Percentiles rank a stretch among this genome's conserved stretches.
These are phyloP conservation scores for Globisporangium canariense DNA, from an alignment of 352 stramenopile genomes.

Conservation along the genomic window DNA sequence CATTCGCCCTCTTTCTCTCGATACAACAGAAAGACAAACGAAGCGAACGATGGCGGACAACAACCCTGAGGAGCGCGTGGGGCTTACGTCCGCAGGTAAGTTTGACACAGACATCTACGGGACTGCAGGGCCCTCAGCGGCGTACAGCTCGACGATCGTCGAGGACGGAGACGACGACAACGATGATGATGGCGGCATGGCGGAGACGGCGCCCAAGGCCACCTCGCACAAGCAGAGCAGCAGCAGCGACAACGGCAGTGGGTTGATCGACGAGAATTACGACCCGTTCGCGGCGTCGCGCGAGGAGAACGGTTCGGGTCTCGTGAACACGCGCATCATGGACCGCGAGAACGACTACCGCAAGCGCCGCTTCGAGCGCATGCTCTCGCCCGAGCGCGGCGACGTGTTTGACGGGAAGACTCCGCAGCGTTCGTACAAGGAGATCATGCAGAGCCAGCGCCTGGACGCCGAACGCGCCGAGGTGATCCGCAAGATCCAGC, in stretches of 20 bases:
- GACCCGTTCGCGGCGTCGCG: slow-evolving; percentile 86
- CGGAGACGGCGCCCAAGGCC: slow-evolving; percentile 23
- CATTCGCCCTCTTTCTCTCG: too few relatives aligned
- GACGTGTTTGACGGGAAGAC: slow-evolving; percentile 89
- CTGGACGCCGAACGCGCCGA: slow-evolving; percentile 85
- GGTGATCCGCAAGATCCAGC: slow-evolving; percentile 84
- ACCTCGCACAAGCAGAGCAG: not conserved
- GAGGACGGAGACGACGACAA: slow-evolving; percentile 9
- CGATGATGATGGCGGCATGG: slow-evolving; percentile 6
- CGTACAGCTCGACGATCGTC: slow-evolving; percentile 56
- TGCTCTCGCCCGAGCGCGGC: slow-evolving; percentile 84
- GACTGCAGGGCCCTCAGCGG: slow-evolving; percentile 41
- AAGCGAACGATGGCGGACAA: slow-evolving; percentile 1
- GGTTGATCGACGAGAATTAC: slow-evolving; percentile 78
- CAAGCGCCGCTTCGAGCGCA: slow-evolving; percentile 88
- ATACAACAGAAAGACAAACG: too few relatives aligned
- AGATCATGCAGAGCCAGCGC: slow-evolving; percentile 91
- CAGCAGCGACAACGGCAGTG: slow-evolving; percentile 26
- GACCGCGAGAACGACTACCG: slow-evolving; percentile 93
- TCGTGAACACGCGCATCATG: slow-evolving; percentile 93
- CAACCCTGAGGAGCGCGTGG: slow-evolving; percentile 24
- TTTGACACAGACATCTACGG: slow-evolving; percentile 83
- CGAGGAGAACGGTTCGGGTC: slow-evolving; percentile 81
- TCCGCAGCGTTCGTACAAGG: slow-evolving; percentile 76
- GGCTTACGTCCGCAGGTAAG: slow-evolving; percentile 54